Evolutionary conservation across 352 stramenopile species (phyloP), one percentile per base, ranked within the genome.

Genomic region (Phytophthora capsici): DNA sequence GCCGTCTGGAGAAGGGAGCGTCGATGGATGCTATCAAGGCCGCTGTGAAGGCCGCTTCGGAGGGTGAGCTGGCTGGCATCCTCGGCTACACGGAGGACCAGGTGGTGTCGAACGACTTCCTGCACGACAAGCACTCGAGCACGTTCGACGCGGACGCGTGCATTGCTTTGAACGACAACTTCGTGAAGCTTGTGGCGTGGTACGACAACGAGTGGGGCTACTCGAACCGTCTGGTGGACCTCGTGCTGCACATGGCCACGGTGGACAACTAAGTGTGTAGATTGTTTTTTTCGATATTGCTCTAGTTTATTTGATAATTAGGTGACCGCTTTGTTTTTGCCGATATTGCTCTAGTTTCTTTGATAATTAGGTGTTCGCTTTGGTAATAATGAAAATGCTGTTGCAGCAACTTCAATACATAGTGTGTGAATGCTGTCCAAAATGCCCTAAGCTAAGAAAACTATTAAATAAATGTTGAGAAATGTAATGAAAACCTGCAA

Each of bases 121-220:
- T 99, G 61, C 86, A 90, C 65, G 95, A 99, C 84, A 79, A 90
- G 56, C 90, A 88, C 53, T 73, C 66, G 49, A 59, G 34, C 46
- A 73, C 49, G 32, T 75, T 78, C 46, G 61, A 78, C 34, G 70
- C 66, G 19, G 48, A 61, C n/a, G 66, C 66, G 10, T 62, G 66
- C 43, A 73, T 73, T 47, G 66, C 59, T 62, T 93, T 99, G 65
- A 99, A 97, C 72, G 89, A 97, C 66, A 88, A 97, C 77, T 99
- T 99, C 75, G 95, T 99, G 63, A 99, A 99, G 96, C 89, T 99
- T 69, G 90, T 99, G 49, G 94, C 95, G 59, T 99, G 97, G 97
- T 99, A 99, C 81, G 98, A 99, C 89, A 99, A 34, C 90, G 97
- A 99, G 83, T 99, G 94, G 84, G 97, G 97, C 68, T 99, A 99